Percentiles rank a stretch among this genome's conserved stretches.
phyloP scores from a whole-genome alignment of 2,329 filamentous ascomycete genomes.

The Blastomyces percursus region DNA sequence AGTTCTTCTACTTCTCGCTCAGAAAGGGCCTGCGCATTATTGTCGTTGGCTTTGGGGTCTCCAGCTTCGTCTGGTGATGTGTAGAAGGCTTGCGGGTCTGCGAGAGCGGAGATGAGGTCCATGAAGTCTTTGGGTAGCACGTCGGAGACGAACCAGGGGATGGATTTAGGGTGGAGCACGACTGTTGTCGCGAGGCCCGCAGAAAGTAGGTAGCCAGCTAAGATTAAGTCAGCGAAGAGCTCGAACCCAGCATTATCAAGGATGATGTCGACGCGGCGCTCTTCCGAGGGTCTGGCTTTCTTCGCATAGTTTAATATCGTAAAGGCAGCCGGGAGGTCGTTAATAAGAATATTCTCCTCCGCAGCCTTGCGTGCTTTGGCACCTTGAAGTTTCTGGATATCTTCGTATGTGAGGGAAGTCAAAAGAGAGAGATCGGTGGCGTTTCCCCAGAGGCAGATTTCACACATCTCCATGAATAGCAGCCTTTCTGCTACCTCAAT shows the following conservation, averaged over 20 bases:
- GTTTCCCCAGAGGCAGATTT: conserved; percentile 96
- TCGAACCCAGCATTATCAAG: conserved; percentile 97
- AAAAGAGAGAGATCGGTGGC: conserved; percentile 88
- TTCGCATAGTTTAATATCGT: conserved; percentile 55
- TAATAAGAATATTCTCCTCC: conserved; percentile 84
- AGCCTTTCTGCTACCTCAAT: conserved; percentile 60
- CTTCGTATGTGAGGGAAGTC: conserved; percentile 82
- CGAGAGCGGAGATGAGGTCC: conserved; percentile 69
- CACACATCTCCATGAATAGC: conserved; percentile 84
- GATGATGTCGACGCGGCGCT: conserved; percentile 80
- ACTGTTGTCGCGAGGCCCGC: conserved; percentile 75
- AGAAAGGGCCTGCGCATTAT: conserved; percentile 48
- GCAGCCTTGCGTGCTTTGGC: conserved; percentile 72
- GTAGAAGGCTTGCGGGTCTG: conserved; percentile 68
- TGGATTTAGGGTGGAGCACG: conserved; percentile 83
- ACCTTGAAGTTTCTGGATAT: conserved; percentile 93
- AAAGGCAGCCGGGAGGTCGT: conserved; percentile 69
- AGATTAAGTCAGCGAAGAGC: conserved; percentile 85
- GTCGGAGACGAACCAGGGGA: conserved; percentile 98
- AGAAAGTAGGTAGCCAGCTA: conserved; percentile 80
- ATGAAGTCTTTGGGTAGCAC: conserved; percentile 78
- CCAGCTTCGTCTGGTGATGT: conserved; percentile 55
- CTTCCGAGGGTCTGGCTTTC: conserved; percentile 44
- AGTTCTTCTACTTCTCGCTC: conserved; percentile 58
- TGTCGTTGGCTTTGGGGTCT: conserved; percentile 43